Evolutionary conservation across 148 eudicot genomes (phyloP).

Genomic region (Vaccinium corymbosum): DNA sequence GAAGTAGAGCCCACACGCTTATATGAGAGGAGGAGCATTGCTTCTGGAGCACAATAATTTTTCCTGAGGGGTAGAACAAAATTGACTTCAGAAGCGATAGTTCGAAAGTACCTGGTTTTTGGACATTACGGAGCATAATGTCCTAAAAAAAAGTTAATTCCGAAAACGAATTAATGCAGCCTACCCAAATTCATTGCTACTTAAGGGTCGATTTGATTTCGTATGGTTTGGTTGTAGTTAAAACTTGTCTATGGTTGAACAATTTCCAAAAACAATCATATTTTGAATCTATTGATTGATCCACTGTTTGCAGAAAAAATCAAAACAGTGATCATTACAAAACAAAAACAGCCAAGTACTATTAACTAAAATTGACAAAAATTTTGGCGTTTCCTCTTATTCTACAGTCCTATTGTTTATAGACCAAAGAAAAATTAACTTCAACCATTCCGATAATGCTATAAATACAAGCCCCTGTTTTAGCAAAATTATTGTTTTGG

Average conservation of each 20-base stretch:
- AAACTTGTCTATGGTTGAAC: not conserved
- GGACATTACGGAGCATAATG: not conserved
- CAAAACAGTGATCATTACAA: not conserved
- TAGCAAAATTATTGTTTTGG: no score
- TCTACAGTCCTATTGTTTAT: not conserved
- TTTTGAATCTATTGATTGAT: not conserved
- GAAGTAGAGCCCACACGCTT: no score
- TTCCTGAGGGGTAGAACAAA: not conserved
- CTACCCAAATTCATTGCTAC: not conserved
- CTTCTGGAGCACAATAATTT: no score
- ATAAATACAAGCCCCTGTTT: no score
- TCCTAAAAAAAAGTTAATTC: not conserved
- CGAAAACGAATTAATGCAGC: not conserved
- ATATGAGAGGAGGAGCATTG: no score
- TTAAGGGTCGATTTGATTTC: not conserved
- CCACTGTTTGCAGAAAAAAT: not conserved
- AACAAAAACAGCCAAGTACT: not conserved
- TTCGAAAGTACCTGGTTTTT: not conserved
- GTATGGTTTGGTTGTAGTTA: not conserved
- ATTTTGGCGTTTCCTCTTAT: not conserved
- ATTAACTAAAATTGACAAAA: not conserved
- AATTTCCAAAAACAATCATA: not conserved
- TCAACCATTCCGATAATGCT: no score
- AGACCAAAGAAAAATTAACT: not conserved
- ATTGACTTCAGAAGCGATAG: not conserved